Evolutionary conservation across 805 yeast species (phyloP).

Genomic region (Candida tammaniensis): DNA sequence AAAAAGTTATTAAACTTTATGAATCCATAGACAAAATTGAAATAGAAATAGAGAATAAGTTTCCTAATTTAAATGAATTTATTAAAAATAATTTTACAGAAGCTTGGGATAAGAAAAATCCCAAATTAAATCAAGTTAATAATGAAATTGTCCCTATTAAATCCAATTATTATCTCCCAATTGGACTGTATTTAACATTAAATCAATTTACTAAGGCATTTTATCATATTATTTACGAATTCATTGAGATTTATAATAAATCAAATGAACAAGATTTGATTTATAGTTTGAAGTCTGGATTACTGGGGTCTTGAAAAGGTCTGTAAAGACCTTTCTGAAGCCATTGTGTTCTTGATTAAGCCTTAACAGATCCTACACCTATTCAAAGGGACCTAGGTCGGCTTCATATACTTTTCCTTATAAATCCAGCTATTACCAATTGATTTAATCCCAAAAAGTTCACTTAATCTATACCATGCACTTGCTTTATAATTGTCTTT

Average conservation of each 20-base stretch:
- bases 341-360: neutral
- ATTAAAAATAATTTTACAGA: conserved; percentile 9
- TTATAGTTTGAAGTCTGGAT: conserved; percentile 17
- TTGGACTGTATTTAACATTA: conserved; percentile 30
- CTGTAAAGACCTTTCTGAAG: neutral
- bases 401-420: conserved; percentile 56
- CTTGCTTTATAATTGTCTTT: conserved; percentile 64
- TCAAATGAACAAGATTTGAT: conserved; percentile 11
- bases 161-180: conserved; percentile 29
- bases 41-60: conserved; percentile 5
- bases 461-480: conserved; percentile 67
- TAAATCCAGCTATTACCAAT: conserved; percentile 76
- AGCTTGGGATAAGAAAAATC: conserved; percentile 10
- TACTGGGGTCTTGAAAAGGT: neutral
- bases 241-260: conserved; percentile 22
- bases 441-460: conserved; percentile 54
- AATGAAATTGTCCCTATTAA: conserved; percentile 1
- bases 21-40: conserved; percentile 5
- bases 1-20: conserved; percentile 7
- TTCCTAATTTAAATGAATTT: conserved; percentile 11
- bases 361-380: neutral
- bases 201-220: conserved; percentile 31
- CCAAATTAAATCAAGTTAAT: conserved; percentile 1
- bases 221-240: conserved; percentile 28
- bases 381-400: neutral